Base-by-base conservation (phyloP, 1,284 basidiomycete species). In the Prillingera fragicola region DNA sequence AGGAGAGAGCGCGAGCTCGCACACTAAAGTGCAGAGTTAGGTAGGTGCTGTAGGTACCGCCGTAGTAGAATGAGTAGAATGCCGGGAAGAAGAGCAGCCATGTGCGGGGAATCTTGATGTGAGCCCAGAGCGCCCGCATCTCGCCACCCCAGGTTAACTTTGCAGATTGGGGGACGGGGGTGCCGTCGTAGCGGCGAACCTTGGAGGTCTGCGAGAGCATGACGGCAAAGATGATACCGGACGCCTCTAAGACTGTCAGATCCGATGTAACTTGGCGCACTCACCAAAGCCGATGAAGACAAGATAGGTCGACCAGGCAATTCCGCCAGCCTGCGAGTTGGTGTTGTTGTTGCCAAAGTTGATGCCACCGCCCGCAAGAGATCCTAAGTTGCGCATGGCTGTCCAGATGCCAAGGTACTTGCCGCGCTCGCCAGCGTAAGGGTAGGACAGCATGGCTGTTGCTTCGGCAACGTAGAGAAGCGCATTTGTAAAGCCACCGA, bases 381-480 rank as follows among this genome's bases (percentile, higher is more conserved):
- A 29, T 8, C 29, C 18, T 22, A 41, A 41, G 38, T 56, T 61
- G 9, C 59, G 38, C 57, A 59, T 57, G 4, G 55, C 53, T 0
- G 50, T 36, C 59, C 59, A 61, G 46, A 61, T 59, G 24, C 56
- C 55, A 3, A 61, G 40, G 41, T 55, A 61, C 19, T 38, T 29
- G 14, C 59, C 59, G 15, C 59, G 38, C 19, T 55, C 45, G 33
- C 56, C 23, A 3, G 45, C 18, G 29, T 49, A 43, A 8, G 63
- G 63, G 41, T 63, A 65, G 4, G 55, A 55, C 22, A 67, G 35
- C 52, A 67, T 61, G 23, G 62, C 57, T 4, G 60, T 53, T 3
- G 56, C 44, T 38, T 67, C 64, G 18, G 54, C 60, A 26, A 65
- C 59, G 37, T 63, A 62, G 3, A 61, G 44, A 41, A 60, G 55